A percentile compares a stretch with the other conserved stretches of the same genome.
Evolutionary conservation across 352 stramenopile species (phyloP).

Genomic region (Phytophthora uliginosa): DNA sequence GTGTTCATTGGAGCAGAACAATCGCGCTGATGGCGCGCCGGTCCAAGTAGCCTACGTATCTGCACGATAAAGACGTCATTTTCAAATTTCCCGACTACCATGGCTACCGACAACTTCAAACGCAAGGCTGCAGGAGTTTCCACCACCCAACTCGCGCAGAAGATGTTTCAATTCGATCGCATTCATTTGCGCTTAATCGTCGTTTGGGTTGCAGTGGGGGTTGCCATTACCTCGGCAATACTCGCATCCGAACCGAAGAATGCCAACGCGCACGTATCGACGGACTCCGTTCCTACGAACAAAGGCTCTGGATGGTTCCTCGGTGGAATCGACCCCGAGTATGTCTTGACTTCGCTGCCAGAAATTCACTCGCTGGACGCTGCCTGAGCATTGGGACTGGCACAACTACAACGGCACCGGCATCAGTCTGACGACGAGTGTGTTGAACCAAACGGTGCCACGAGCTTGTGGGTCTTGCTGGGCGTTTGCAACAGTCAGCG

Average conservation of each 20-base stretch:
- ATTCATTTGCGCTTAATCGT: conserved; percentile 37
- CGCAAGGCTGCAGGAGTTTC: not conserved
- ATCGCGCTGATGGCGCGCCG: not conserved
- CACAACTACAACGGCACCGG: conserved; percentile 76
- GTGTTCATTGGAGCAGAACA: conserved; percentile 30
- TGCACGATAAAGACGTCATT: not conserved
- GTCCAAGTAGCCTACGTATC: not conserved
- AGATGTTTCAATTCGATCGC: conserved; percentile 30
- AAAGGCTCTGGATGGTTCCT: conserved; percentile 70
- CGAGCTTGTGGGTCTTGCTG: conserved; percentile 79
- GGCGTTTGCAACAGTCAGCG: conserved; percentile 70
- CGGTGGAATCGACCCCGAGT: conserved; percentile 59
- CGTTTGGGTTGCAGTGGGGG: conserved; percentile 55
- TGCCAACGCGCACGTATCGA: conserved; percentile 29
- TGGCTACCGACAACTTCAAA: conserved; percentile 8
- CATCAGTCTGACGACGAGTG: conserved; percentile 67
- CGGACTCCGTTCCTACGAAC: conserved; percentile 15
- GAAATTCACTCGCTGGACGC: conserved; percentile 52
- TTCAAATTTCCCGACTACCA: not conserved
- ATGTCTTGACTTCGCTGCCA: conserved; percentile 49
- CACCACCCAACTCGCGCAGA: not conserved
- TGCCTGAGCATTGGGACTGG: conserved; percentile 76
- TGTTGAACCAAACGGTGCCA: conserved; percentile 81
- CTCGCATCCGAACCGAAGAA: conserved; percentile 11
- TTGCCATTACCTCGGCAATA: conserved; percentile 44